phyloP scores from a whole-genome alignment of 805 yeast genomes.

The Ogataea glucozyma region DNA sequence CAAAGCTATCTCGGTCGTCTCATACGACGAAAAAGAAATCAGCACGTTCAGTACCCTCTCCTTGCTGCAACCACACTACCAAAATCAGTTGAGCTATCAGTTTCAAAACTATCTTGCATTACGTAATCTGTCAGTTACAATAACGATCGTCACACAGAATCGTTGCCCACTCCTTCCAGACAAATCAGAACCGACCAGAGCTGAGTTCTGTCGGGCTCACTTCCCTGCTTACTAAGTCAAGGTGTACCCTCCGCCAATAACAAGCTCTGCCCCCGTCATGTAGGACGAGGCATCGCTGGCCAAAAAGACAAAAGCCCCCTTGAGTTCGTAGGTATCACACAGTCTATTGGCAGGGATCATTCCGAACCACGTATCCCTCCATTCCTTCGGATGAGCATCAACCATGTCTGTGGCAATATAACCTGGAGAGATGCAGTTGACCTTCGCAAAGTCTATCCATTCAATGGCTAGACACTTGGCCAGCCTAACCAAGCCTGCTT shows the following conservation, averaged over 20 bases:
- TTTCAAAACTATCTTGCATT: too few relatives aligned
- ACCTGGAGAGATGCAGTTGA: constrained; percentile 49
- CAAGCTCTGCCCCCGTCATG: constrained; percentile 48
- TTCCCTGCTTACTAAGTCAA: too few relatives aligned
- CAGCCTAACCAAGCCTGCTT: constrained; percentile 47
- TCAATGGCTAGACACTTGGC: constrained; percentile 46
- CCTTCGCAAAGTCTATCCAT: constrained; percentile 49
- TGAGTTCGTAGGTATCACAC: constrained; percentile 46
- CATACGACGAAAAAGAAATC: too few relatives aligned
- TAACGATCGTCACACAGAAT: too few relatives aligned
- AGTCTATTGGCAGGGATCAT: constrained; percentile 46
- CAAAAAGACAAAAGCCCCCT: constrained; percentile 50
- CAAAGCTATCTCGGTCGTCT: too few relatives aligned
- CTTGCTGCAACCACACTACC: too few relatives aligned
- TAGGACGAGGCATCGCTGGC: constrained; percentile 51
- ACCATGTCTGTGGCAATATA: constrained; percentile 47
- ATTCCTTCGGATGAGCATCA: constrained; percentile 27
- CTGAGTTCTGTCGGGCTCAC: too few relatives aligned
- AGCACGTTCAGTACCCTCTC: too few relatives aligned
- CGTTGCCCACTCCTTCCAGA: too few relatives aligned
- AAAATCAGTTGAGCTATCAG: too few relatives aligned
- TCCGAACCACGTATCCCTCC: constrained; percentile 27
- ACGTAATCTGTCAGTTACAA: too few relatives aligned
- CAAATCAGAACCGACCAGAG: too few relatives aligned
- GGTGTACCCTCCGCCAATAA: constrained; percentile 48